Base-by-base conservation (phyloP, 2,329 filamentous ascomycete species). In the Cladorrhinum sp. region DNA sequence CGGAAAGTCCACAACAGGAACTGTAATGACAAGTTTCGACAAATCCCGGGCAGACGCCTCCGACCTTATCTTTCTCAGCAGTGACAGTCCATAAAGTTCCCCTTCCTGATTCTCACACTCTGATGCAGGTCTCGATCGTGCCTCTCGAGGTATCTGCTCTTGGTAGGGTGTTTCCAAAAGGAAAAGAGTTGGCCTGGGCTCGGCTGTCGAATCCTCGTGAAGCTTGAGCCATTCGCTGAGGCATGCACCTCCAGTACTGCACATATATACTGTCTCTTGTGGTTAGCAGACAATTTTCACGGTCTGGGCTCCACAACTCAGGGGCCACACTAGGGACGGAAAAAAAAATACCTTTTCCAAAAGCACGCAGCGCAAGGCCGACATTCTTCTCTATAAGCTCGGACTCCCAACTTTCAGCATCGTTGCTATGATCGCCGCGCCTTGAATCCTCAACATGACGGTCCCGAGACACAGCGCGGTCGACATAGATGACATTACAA, bases 401-500 rank as follows among this genome's bases (percentile, higher is more conserved):
- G 14, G 71, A 66, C 58, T 78, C 75, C 42, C 69, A 74, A 73
- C 61, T 73, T 66, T 1, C 23, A 21, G 1, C 53, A 26, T 57
- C 61, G 59, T 49, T 42, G 66, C 65, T 46, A 67, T 65, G 65
- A 59, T 59, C n/a, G 42, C 6, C 42, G 16, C 42, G 42, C 5
- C 42, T 46, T 46, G 18, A 46, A 20, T 46, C 42, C 63, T 65
- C 26, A 53, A 65, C 65, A 60, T 56, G 73, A 66, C 79, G 75
- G 67, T 83, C 78, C 62, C 78, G 72, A 66, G 74, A 75, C 64
- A 83, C 78, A 63, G 77, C 75, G 69, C 81, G 81, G 74, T 85
- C 82, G 68, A 86, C 82, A 67, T 86, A 86, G 64, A 86, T 82
- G 66, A 86, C 79, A 72, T 85, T 82, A 72, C 82, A 85, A 62